Percentiles rank a stretch among this genome's conserved stretches.
phyloP scores from a whole-genome alignment of 2,329 filamentous ascomycete species.

The Colletotrichum noveboracense region DNA sequence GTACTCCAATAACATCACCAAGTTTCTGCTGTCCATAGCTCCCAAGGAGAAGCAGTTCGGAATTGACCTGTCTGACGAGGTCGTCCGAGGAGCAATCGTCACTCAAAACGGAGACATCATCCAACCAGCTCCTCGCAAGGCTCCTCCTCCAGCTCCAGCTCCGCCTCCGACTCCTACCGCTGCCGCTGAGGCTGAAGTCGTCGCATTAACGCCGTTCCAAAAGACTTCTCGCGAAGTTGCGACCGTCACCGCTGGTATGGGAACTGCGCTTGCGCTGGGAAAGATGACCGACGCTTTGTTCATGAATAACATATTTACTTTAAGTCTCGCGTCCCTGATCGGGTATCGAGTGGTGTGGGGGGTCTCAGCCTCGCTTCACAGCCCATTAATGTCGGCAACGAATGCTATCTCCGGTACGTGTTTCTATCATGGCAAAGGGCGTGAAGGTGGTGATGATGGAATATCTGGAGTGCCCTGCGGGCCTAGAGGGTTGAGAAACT shows the following conservation, averaged over 20 bases:
- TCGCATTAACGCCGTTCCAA: constrained; percentile 82
- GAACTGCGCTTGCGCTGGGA: constrained; percentile 74
- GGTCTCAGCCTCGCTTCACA: constrained; percentile 53
- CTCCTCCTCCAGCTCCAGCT: constrained; percentile 57
- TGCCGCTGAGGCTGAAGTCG: constrained; percentile 58
- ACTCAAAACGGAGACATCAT: constrained; percentile 79
- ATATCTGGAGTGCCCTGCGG: rapidly evolving
- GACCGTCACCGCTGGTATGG: constrained; percentile 79
- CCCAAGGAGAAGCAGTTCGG: constrained; percentile 81
- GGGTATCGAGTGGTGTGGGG: constrained; percentile 92
- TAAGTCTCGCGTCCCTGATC: constrained; percentile 82
- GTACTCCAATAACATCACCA: constrained; percentile 94
- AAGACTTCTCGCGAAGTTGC: constrained; percentile 78
- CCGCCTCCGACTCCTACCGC: constrained; percentile 34
- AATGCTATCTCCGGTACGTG: constrained; percentile 80
- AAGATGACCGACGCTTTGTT: constrained; percentile 84
- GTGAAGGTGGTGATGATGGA: neutral
- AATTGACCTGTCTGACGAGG: constrained; percentile 82
- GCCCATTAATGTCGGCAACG: constrained; percentile 89
- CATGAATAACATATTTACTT: constrained; percentile 88
- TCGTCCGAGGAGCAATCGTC: constrained; percentile 84
- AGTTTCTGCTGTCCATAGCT: constrained; percentile 82
- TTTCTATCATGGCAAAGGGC: neutral
- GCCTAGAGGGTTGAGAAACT: too few species aligned
- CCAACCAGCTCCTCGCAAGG: constrained; percentile 75